Conservation (phyloP, 2,329 filamentous ascomycete genomes). For the Knufia petricola region DNA sequence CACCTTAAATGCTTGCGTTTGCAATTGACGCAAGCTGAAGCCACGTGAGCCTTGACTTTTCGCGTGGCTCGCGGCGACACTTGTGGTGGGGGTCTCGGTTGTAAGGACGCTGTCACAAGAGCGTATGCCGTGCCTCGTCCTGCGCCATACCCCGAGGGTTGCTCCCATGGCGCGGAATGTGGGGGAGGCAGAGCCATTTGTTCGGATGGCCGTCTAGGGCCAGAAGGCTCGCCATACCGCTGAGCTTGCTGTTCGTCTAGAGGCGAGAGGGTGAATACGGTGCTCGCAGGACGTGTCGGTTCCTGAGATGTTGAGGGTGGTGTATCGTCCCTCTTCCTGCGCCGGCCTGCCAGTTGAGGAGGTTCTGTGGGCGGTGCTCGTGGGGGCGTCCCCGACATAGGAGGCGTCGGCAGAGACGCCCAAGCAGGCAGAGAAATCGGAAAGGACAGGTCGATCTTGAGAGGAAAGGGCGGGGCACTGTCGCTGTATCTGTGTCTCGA, state of each 20-base stretch:
- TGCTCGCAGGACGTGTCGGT: neutral
- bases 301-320: conserved; percentile 14
- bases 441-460: conserved; percentile 24
- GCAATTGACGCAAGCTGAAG: conserved; percentile 40
- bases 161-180: conserved; percentile 3
- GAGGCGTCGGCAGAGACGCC: conserved; percentile 32
- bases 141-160: conserved; percentile 21
- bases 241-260: conserved; percentile 7
- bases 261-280: neutral
- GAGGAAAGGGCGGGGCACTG: conserved; percentile 22
- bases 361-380: conserved; percentile 30
- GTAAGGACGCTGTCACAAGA: conserved; percentile 11
- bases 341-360: conserved; percentile 28
- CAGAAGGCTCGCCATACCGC: conserved; percentile 18
- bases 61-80: conserved; percentile 31
- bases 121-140: conserved; percentile 19
- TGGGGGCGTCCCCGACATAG: conserved; percentile 36
- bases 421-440: conserved; percentile 26
- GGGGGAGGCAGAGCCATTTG: conserved; percentile 18
- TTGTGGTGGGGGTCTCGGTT: conserved; percentile 20
- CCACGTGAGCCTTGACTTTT: conserved; percentile 39
- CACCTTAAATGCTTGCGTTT: conserved; percentile 41
- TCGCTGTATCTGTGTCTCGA: conserved; percentile 24
- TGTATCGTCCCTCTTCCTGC: conserved; percentile 26
- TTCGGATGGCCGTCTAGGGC: conserved; percentile 16